These are phyloP conservation scores for Ceratocystis harringtonii DNA, from an alignment of 2,329 filamentous ascomycete genomes.

Conservation along the genomic window DNA sequence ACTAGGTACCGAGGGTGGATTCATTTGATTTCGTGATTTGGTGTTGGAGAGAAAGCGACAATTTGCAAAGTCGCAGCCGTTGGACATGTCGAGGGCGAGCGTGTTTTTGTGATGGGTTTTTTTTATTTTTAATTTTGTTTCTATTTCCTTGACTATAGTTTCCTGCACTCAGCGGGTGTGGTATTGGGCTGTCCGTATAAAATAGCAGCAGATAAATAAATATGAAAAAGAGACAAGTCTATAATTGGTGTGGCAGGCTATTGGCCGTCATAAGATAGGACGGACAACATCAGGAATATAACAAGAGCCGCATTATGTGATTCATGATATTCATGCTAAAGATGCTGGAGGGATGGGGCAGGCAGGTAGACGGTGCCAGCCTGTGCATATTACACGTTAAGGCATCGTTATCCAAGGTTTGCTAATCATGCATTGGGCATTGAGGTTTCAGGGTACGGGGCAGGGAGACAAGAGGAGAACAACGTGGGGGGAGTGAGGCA, in stretches of 20 bases:
- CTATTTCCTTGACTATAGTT: conserved; percentile 8
- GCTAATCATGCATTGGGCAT: too few species aligned
- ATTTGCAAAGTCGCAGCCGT: too few species aligned
- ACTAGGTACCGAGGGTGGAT: conserved; percentile 11
- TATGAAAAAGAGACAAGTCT: neutral
- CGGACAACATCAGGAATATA: neutral
- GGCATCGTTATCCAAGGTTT: too few species aligned
- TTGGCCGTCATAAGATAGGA: neutral
- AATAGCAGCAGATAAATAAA: conserved; percentile 4
- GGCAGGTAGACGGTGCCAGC: too few species aligned
- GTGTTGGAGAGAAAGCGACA: neutral
- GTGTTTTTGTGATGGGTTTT: neutral
- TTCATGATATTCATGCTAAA: too few species aligned
- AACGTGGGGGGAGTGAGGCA: too few species aligned
- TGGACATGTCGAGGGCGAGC: neutral
- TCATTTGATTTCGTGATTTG: neutral
- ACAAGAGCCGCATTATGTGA: neutral
- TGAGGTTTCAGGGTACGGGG: too few species aligned
- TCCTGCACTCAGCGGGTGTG: neutral
- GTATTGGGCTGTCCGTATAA: neutral
- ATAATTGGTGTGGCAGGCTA: neutral
- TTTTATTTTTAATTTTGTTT: neutral
- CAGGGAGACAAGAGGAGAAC: too few species aligned
- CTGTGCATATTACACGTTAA: too few species aligned
- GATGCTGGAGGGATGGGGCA: too few species aligned